Base-by-base conservation (phyloP, 2,329 filamentous ascomycete genomes). In the Colletotrichum spinosum region DNA sequence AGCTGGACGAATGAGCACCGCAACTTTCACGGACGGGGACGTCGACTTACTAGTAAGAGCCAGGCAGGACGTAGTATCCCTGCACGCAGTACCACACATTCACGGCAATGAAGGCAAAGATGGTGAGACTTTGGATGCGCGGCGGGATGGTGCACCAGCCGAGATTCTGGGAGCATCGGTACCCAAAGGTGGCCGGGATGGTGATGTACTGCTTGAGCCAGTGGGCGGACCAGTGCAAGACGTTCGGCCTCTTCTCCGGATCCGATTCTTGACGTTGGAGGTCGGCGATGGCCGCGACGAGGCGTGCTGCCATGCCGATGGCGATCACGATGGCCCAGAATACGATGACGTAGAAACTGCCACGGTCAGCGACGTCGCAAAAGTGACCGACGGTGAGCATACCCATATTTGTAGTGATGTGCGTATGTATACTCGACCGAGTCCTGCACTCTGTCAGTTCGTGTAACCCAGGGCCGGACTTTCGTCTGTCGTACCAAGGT, bases 141-240 rank as follows among this genome's bases (percentile, higher is more conserved):
- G 80, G 78, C 0, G 81, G 81, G 1, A 83, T 75, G 0, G 81
- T 83, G 57, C 77, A 80, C 75, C 80, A 83, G 37, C 80, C 79
- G 3, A 81, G 74, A 25, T 80, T 79, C 45, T 83, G 79, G 0
- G 81, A 76, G 55, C 76, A 80, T 13, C 74, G 74, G 39, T 78
- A 72, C 1, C 82, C 82, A 51, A 84, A 82, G 0, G 80, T 78
- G 0, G 82, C 81, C 0, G 81, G 81, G 0, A 81, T 65, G 0
- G 73, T 70, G 0, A 83, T 49, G 4, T 75, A 73, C 37, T 74
- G 72, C 46, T 76, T 73, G 13, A 78, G 38, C 75, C 78, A 79
- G 0, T 68, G 6, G 67, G 69, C 2, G 55, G 34, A n/a, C 48
- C 52, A 61, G 48, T 53, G 59, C 12, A 39, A 39, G 25, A 33